These are phyloP conservation scores for Lotus japonicus DNA, from an alignment of 306 rosid genomes.

Conservation along the genomic window DNA sequence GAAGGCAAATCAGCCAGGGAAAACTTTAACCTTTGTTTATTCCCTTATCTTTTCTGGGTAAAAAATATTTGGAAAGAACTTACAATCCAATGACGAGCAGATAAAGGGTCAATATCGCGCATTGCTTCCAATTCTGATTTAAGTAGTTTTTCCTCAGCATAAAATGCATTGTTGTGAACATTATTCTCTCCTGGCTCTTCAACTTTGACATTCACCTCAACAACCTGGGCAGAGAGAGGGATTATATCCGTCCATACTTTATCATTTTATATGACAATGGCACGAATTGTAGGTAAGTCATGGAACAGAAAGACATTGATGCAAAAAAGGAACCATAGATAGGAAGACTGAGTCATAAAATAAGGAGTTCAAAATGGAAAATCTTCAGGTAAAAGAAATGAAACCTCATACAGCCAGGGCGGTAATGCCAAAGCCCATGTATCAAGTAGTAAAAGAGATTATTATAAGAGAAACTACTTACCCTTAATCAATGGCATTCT, in stretches of 20 bases:
- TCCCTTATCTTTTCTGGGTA: neutral
- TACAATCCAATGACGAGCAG: constrained; percentile 88
- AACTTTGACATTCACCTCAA: constrained; percentile 67
- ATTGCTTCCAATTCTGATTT: constrained; percentile 69
- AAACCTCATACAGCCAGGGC: neutral
- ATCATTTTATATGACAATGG: neutral
- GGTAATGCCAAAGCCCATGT: neutral
- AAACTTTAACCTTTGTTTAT: neutral
- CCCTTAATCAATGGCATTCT: neutral
- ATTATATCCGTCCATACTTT: constrained; percentile 1
- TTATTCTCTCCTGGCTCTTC: constrained; percentile 71
- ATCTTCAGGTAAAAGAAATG: neutral
- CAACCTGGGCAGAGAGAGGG: constrained; percentile 34
- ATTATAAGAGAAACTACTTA: neutral
- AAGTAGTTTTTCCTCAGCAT: constrained; percentile 64
- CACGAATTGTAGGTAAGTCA: neutral
- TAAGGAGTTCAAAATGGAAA: neutral
- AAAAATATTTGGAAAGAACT: constrained; percentile 18
- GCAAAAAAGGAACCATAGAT: neutral
- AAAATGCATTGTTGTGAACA: constrained; percentile 76
- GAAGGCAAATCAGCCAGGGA: constrained; percentile 17
- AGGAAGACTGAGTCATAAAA: neutral
- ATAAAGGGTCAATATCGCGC: constrained; percentile 69
- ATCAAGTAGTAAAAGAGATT: neutral
- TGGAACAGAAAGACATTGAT: neutral